Percentiles rank a stretch among this genome's conserved stretches.
Evolutionary conservation across 2,329 filamentous ascomycete species (phyloP).

Genomic region (Alternaria incomplexa): DNA sequence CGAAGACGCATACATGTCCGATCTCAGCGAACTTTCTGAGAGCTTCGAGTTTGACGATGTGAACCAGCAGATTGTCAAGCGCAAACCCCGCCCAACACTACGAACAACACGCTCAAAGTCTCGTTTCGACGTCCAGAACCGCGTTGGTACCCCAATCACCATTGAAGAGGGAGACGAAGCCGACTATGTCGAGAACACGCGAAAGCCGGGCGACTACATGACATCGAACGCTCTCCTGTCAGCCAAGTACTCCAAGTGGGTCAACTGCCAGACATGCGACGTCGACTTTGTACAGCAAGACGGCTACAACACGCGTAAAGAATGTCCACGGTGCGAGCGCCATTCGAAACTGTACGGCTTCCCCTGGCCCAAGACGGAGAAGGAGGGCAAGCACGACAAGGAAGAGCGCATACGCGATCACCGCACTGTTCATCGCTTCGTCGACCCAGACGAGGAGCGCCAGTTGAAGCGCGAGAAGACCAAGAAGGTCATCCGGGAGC

Average conservation of each 20-base stretch:
- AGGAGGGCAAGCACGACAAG: slow-evolving; percentile 73
- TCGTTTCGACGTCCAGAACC: slow-evolving; percentile 34
- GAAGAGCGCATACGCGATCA: slow-evolving; percentile 78
- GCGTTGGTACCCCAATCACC: slow-evolving; percentile 38
- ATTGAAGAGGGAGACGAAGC: slow-evolving; percentile 27
- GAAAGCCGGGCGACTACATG: slow-evolving; percentile 67
- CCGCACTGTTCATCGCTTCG: slow-evolving; percentile 83
- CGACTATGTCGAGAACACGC: slow-evolving; percentile 35
- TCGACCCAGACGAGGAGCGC: slow-evolving; percentile 70
- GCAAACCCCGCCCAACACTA: slow-evolving; percentile 35
- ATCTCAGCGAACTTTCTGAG: slow-evolving; percentile 50
- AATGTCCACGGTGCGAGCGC: slow-evolving; percentile 90
- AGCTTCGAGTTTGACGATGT: slow-evolving; percentile 48
- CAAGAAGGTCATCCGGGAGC: slow-evolving; percentile 31
- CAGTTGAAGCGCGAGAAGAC: slow-evolving; percentile 39
- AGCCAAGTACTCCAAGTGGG: slow-evolving; percentile 80
- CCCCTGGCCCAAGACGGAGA: slow-evolving; percentile 94
- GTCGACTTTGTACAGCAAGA: slow-evolving; percentile 85
- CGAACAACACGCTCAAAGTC: slow-evolving; percentile 47
- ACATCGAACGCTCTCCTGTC: slow-evolving; percentile 78
- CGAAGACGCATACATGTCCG: slow-evolving; percentile 42
- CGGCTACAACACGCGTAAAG: slow-evolving; percentile 80
- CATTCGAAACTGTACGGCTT: slow-evolving; percentile 96
- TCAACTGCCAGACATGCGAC: slow-evolving; percentile 84
- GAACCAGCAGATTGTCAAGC: slow-evolving; percentile 44